A percentile compares a stretch with the other conserved stretches of the same genome.
Evolutionary conservation across 148 eudicot genomes (phyloP).

Genomic region (Hydrangea macrophylla): DNA sequence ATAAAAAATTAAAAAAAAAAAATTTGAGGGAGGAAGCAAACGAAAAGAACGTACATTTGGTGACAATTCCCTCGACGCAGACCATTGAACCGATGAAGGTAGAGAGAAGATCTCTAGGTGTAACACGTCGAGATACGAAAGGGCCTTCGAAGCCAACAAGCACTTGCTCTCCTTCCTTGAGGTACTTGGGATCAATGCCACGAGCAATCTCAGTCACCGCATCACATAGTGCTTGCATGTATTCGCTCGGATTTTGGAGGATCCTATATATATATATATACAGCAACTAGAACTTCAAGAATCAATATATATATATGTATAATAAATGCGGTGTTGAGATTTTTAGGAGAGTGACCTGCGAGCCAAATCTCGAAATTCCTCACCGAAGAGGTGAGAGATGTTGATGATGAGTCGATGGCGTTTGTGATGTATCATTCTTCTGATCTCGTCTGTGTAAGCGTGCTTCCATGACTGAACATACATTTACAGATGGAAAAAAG

Average conservation of each 20-base stretch:
- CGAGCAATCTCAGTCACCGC: constrained; percentile 75
- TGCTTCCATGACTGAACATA: constrained; percentile 49
- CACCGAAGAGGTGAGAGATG: constrained; percentile 64
- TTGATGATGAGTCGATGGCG: constrained; percentile 71
- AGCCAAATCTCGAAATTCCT: constrained; percentile 50
- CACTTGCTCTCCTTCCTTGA: constrained; percentile 91
- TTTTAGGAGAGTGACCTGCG: constrained; percentile 57
- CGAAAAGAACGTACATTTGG: constrained; percentile 57
- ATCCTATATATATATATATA: constrained; percentile 39
- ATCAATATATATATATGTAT: background rate
- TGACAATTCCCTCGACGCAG: constrained; percentile 90
- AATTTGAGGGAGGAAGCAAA: background rate
- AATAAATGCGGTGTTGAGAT: background rate
- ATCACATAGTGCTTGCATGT: constrained; percentile 82
- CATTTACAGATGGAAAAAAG: background rate
- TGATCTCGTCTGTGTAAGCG: constrained; percentile 54
- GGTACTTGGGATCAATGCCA: constrained; percentile 65
- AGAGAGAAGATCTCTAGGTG: constrained; percentile 87
- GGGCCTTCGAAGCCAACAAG: constrained; percentile 93
- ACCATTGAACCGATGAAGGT: constrained; percentile 95
- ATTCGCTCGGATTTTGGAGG: constrained; percentile 75
- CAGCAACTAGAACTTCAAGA: background rate
- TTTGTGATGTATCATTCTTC: constrained; percentile 61
- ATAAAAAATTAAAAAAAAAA: background rate
- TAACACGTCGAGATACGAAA: constrained; percentile 86